phyloP scores from a whole-genome alignment of 805 yeast species.

The Ogataea chonburiensis region DNA sequence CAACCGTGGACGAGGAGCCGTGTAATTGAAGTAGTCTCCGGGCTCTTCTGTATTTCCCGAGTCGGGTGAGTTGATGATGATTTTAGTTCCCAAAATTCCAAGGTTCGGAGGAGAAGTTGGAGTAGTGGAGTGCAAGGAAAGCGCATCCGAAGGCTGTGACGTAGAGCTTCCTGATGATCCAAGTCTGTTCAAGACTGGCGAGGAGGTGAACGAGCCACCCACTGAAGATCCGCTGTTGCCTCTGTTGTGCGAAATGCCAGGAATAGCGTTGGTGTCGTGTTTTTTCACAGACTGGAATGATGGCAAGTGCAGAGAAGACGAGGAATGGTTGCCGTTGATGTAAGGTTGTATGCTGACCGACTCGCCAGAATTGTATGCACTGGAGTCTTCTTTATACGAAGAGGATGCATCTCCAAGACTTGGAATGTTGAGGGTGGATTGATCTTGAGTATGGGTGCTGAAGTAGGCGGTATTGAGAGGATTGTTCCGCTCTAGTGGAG shows the following conservation, averaged over 20 bases:
- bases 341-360: constrained; percentile 10
- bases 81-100: constrained; percentile 9
- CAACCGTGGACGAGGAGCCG: constrained; percentile 28
- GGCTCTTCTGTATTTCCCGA: constrained; percentile 11
- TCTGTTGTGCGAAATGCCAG: constrained; percentile 12
- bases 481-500: constrained; percentile 50
- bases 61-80: constrained; percentile 20
- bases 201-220: constrained; percentile 8
- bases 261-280: not conserved
- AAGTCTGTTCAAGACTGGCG: constrained; percentile 10
- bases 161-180: constrained; percentile 18
- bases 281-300: constrained; percentile 27
- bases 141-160: constrained; percentile 15
- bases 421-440: constrained; percentile 11
- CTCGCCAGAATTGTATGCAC: constrained; percentile 11
- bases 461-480: constrained; percentile 33
- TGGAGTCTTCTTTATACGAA: constrained; percentile 14
- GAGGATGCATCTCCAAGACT: constrained; percentile 9
- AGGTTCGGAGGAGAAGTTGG: constrained; percentile 19
- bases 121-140: constrained; percentile 12
- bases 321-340: constrained; percentile 14
- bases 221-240: constrained; percentile 17
- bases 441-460: constrained; percentile 10
- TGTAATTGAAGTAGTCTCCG: constrained; percentile 30
- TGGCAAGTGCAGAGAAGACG: constrained; percentile 28